Evolutionary conservation across 352 stramenopile species (phyloP).

Genomic region (Phytophthora sp.): DNA sequence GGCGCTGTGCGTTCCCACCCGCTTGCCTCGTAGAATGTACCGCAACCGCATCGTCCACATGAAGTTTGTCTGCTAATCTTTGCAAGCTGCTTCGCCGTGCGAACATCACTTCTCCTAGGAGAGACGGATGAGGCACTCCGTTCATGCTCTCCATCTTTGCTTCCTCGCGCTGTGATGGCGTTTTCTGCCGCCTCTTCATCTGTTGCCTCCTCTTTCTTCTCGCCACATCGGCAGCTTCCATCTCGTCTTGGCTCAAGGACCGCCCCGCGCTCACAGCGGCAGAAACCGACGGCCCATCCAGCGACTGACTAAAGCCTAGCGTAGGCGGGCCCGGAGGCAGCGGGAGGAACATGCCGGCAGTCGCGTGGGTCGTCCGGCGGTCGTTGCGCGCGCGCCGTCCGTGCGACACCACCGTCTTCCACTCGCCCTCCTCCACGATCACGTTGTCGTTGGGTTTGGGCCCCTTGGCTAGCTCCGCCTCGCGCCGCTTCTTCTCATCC

Average conservation of each 20-base stretch:
- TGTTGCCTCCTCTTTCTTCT: slow-evolving; percentile 29
- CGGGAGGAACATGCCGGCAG: slow-evolving; percentile 8
- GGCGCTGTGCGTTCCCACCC: slow-evolving; percentile 1
- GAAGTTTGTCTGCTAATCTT: slow-evolving; percentile 53
- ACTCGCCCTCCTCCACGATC: slow-evolving; percentile 34
- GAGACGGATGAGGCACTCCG: slow-evolving; percentile 38
- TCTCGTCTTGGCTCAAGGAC: slow-evolving; percentile 40
- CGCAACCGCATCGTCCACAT: slow-evolving; percentile 35
- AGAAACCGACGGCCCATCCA: slow-evolving; percentile 11
- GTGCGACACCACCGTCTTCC: slow-evolving; percentile 47
- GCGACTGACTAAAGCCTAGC: slow-evolving; percentile 5
- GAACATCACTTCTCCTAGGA: slow-evolving; percentile 44
- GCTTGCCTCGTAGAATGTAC: slow-evolving; percentile 14
- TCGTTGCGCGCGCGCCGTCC: slow-evolving; percentile 29
- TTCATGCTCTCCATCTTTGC: slow-evolving; percentile 9
- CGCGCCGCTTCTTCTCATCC: slow-evolving; percentile 23
- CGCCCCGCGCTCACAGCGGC: slow-evolving; percentile 13
- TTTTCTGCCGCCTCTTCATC: slow-evolving; percentile 37
- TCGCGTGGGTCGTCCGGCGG: slow-evolving; percentile 1
- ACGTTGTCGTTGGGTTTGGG: slow-evolving; percentile 30
- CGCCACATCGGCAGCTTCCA: slow-evolving; percentile 20
- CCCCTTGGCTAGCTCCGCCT: slow-evolving; percentile 21
- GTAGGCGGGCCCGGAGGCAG: slow-evolving; percentile 3
- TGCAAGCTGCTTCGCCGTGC: slow-evolving; percentile 61
- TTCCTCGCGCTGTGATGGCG: slow-evolving; percentile 11